These are phyloP conservation scores for Aspergillus jensenii DNA, from an alignment of 2,329 filamentous ascomycete genomes.

Conservation along the genomic window DNA sequence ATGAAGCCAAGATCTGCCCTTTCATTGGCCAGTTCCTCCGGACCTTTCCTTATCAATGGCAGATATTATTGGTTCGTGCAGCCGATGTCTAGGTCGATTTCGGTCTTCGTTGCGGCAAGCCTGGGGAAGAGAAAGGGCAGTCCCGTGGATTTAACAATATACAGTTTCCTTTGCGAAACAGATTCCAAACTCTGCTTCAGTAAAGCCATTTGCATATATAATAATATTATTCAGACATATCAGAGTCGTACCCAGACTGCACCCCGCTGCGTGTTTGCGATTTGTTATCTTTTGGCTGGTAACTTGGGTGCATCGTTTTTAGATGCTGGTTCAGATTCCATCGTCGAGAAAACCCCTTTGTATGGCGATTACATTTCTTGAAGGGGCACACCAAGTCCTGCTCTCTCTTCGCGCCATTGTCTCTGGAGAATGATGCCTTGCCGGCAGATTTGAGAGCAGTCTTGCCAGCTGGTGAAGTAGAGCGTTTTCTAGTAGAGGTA, in stretches of 20 bases:
- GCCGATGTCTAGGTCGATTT: background rate
- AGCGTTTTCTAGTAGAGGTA: slow-evolving; percentile 10
- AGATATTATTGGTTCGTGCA: background rate
- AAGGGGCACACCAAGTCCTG: slow-evolving; percentile 31
- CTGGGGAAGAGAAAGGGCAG: background rate
- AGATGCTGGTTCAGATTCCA: slow-evolving; percentile 41
- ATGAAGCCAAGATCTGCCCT: background rate
- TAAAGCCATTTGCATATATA: background rate
- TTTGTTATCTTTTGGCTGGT: slow-evolving; percentile 8
- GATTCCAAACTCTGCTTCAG: background rate
- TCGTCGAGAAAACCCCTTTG: slow-evolving; percentile 33
- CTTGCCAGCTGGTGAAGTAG: slow-evolving; percentile 15
- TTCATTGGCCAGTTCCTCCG: background rate
- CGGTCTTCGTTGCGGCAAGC: background rate
- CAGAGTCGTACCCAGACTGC: background rate
- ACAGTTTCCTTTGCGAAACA: background rate
- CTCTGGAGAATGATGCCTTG: background rate
- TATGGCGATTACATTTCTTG: slow-evolving; percentile 27
- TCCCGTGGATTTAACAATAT: background rate
- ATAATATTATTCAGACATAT: background rate
- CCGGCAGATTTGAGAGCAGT: slow-evolving; percentile 2
- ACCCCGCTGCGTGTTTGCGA: background rate
- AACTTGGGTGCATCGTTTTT: slow-evolving; percentile 31
- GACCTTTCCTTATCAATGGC: background rate
- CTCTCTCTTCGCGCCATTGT: background rate